Conservation (phyloP, 176 grass and related monocot genomes). For the Saccharum officinarum region DNA sequence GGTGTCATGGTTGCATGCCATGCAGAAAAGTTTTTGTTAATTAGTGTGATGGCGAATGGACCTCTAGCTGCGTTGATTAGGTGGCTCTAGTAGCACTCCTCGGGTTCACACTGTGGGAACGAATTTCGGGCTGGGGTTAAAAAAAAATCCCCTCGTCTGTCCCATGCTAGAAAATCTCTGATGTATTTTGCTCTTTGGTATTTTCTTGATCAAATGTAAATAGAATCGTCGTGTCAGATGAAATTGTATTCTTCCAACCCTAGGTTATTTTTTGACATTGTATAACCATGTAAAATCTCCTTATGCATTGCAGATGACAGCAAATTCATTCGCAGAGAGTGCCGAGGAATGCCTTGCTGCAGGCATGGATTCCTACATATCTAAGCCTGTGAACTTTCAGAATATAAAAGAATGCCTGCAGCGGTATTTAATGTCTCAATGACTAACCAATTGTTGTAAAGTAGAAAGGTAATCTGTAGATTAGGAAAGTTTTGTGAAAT, state of each 20-base stretch:
- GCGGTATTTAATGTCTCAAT: conserved; percentile 58
- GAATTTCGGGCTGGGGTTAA: too few species aligned
- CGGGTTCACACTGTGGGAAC: too few species aligned
- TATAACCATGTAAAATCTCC: conserved; percentile 34
- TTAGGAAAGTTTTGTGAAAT: conserved; percentile 68
- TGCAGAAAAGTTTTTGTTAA: background rate
- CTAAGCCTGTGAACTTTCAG: conserved; percentile 84
- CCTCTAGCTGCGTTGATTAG: too few species aligned
- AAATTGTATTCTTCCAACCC: background rate
- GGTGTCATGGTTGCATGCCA: background rate
- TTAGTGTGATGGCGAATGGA: background rate
- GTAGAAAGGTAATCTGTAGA: conserved; percentile 50
- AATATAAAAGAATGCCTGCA: conserved; percentile 76
- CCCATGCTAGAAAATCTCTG: background rate
- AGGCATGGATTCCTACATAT: conserved; percentile 97
- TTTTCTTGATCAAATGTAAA: conserved; percentile 29
- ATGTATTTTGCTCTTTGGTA: background rate
- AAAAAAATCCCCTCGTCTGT: too few species aligned
- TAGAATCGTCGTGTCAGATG: background rate
- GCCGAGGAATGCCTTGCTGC: conserved; percentile 75
- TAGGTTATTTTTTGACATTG: conserved; percentile 7
- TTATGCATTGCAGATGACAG: conserved; percentile 84
- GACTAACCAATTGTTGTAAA: conserved; percentile 68
- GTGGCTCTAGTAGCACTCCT: too few species aligned
- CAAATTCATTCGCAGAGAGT: conserved; percentile 81